Evolutionary conservation across 2,329 filamentous ascomycete genomes (phyloP).

Genomic region (Colletotrichum musae): DNA sequence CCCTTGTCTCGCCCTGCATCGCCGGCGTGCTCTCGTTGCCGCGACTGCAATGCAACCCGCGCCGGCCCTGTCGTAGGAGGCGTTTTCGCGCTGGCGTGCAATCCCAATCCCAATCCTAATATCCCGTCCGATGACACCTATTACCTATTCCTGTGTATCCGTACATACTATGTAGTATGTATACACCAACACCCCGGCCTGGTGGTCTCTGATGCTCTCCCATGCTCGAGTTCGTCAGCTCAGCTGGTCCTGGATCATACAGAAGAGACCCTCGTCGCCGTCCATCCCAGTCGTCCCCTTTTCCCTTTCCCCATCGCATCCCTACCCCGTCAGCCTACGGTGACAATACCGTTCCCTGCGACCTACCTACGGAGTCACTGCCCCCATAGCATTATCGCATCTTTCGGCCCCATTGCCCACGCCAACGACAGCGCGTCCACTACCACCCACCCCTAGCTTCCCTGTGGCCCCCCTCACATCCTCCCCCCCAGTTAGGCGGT

Average conservation of each 20-base stretch:
- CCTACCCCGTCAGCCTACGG: conserved; percentile 12
- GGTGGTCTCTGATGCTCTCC: neutral
- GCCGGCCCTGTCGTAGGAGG: conserved; percentile 24
- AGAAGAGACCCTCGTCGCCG: conserved; percentile 17
- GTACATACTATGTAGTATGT: neutral
- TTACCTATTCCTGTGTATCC: neutral
- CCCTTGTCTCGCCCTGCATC: conserved; percentile 20
- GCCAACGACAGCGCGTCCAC: neutral
- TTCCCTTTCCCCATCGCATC: conserved; percentile 11
- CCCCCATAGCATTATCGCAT: conserved; percentile 6
- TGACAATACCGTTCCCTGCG: neutral
- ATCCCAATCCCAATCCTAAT: conserved; percentile 17
- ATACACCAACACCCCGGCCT: neutral
- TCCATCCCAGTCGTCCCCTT: neutral
- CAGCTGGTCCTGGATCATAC: conserved; percentile 29
- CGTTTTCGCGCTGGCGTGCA: conserved; percentile 20
- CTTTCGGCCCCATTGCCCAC: neutral
- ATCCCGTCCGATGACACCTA: conserved; percentile 9
- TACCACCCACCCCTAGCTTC: neutral
- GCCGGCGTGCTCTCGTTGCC: neutral
- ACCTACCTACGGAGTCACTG: neutral
- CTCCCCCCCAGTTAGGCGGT: conserved; percentile 16
- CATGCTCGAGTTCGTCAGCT: conserved; percentile 1
- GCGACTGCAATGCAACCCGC: conserved; percentile 9
- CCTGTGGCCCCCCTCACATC: conserved; percentile 14